Evolutionary conservation across 345 rosid species (phyloP).

Genomic region (Rhizophora mangle): DNA sequence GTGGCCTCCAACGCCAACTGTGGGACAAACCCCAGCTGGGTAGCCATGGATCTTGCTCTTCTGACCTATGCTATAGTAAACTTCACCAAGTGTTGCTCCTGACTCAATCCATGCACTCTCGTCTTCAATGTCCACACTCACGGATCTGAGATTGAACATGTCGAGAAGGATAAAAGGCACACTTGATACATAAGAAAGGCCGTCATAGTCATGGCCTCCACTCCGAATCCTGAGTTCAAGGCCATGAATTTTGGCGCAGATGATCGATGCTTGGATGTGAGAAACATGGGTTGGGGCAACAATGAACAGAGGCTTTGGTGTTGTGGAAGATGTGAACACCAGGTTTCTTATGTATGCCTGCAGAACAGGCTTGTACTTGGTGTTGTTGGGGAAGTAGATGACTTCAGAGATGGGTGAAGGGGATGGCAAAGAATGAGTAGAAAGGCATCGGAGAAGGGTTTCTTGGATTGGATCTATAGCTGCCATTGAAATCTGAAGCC

Average conservation of each 20-base stretch:
- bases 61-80: conserved; percentile 1
- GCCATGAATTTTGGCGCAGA: conserved; percentile 2
- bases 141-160: conserved; percentile 1
- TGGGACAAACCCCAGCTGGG: conserved; percentile 17
- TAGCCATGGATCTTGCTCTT: conserved; percentile 5
- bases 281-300: conserved; percentile 8
- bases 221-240: conserved; percentile 9
- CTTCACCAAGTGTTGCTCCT: conserved; percentile 10
- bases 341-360: conserved; percentile 10
- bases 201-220: conserved; percentile 8
- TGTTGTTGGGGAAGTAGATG: neutral
- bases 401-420: neutral
- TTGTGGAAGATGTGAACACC: neutral
- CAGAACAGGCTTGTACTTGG: neutral
- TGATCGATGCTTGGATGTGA: conserved; percentile 9
- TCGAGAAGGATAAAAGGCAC: conserved; percentile 8
- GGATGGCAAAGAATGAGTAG: too few relatives aligned
- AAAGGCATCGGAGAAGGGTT: too few relatives aligned
- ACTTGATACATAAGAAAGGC: conserved; percentile 1
- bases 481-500: conserved; percentile 12
- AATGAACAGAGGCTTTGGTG: conserved; percentile 9
- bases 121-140: neutral
- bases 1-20: conserved; percentile 15
- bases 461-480: conserved; percentile 9
- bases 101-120: conserved; percentile 6